These are phyloP conservation scores for Cystobasidium onofrii DNA, from an alignment of 768 basidiomycete species.

Conservation along the genomic window DNA sequence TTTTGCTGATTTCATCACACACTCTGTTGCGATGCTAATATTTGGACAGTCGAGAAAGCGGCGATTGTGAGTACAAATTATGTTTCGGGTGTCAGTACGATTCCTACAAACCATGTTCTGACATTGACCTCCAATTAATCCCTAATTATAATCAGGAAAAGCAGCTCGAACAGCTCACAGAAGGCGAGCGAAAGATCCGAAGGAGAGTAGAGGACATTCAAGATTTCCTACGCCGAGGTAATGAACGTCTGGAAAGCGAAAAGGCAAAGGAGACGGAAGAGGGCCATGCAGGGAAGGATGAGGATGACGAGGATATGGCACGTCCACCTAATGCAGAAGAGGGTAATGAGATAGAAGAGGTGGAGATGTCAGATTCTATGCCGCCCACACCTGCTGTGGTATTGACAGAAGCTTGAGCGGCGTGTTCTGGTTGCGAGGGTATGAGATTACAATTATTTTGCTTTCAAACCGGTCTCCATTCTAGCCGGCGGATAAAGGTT, in stretches of 20 bases:
- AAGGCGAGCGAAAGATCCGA: conserved; percentile 1
- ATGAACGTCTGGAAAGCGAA: not conserved
- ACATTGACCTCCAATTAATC: too few relatives aligned
- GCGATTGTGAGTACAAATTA: conserved; percentile 26
- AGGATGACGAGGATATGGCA: not conserved
- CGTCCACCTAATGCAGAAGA: not conserved
- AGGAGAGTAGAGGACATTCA: not conserved
- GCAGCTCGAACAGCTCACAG: not conserved
- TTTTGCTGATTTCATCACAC: not conserved
- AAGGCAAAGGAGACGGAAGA: not conserved
- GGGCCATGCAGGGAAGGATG: not conserved
- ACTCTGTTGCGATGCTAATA: too few relatives aligned
- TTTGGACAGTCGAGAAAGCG: conserved; percentile 19
- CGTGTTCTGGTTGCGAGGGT: not conserved
- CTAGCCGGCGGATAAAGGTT: not conserved
- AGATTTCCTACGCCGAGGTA: not conserved
- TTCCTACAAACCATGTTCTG: too few relatives aligned
- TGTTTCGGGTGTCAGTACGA: too few relatives aligned
- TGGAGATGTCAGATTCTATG: not conserved
- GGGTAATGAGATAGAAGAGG: not conserved
- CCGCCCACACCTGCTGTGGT: not conserved
- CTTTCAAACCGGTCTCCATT: not conserved
- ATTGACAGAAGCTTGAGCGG: not conserved
- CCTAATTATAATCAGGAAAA: not conserved
- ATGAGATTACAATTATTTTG: not conserved